These are phyloP conservation scores for Moesziomyces antarcticus DNA, from an alignment of 1,284 basidiomycete species.

Conservation along the genomic window DNA sequence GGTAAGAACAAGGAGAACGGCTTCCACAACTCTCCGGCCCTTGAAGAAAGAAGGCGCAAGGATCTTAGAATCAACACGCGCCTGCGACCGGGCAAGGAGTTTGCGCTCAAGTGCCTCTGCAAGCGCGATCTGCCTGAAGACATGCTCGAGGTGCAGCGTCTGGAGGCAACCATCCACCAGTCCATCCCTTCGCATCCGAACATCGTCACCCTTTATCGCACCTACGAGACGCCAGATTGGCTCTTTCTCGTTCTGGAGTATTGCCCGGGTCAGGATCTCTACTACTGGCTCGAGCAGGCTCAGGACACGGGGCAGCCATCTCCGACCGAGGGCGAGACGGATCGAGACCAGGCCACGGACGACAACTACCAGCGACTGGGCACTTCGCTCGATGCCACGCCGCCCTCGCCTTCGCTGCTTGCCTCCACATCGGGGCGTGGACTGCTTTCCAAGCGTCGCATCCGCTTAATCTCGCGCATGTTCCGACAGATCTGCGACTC, in stretches of 20 bases:
- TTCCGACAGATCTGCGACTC: slow-evolving; percentile 98
- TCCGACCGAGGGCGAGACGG: slow-evolving; percentile 9
- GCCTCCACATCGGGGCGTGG: slow-evolving; percentile 79
- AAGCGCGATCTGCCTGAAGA: slow-evolving; percentile 69
- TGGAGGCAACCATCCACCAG: slow-evolving; percentile 89
- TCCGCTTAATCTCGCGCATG: slow-evolving; percentile 94
- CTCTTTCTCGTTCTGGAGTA: slow-evolving; percentile 86
- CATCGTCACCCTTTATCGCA: slow-evolving; percentile 87
- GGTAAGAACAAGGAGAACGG: slow-evolving; percentile 24
- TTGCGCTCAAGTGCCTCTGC: slow-evolving; percentile 94
- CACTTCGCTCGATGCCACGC: slow-evolving; percentile 68
- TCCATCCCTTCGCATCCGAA: slow-evolving; percentile 89
- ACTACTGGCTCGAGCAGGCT: slow-evolving; percentile 88
- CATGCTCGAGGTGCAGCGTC: slow-evolving; percentile 62
- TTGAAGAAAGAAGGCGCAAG: slow-evolving; percentile 45
- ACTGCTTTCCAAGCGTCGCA: slow-evolving; percentile 84
- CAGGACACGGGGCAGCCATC: slow-evolving; percentile 60
- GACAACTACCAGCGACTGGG: slow-evolving; percentile 22
- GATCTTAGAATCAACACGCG: slow-evolving; percentile 38
- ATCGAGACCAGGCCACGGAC: not conserved
- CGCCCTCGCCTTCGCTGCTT: slow-evolving; percentile 91
- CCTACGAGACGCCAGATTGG: slow-evolving; percentile 78
- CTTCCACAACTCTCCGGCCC: slow-evolving; percentile 46
- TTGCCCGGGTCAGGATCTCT: slow-evolving; percentile 88
- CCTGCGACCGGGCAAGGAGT: slow-evolving; percentile 73